Conservation (phyloP, 2,329 filamentous ascomycete genomes). For the Fusarium paranaense region DNA sequence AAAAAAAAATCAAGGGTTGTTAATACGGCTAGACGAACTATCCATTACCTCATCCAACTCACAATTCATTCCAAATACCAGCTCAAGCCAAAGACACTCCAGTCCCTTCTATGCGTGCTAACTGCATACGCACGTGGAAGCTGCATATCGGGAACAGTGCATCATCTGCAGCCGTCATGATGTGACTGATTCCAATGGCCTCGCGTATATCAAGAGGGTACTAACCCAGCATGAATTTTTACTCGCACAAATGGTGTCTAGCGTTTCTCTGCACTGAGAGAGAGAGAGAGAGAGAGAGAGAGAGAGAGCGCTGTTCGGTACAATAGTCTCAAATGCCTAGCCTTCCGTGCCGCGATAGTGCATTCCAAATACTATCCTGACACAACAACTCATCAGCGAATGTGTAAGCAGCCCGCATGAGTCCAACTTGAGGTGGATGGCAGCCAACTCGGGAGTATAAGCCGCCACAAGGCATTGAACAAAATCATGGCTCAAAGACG, state of each 20-base stretch:
- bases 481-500: neutral
- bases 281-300: neutral
- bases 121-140: constrained; percentile 17
- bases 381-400: neutral
- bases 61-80: neutral
- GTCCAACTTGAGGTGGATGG: neutral
- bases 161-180: constrained; percentile 17
- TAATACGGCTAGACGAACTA: neutral
- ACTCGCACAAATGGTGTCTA: neutral
- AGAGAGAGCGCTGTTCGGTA: neutral
- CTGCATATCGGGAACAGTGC: constrained; percentile 9
- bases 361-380: neutral
- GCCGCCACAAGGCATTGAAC: neutral
- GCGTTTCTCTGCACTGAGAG: neutral
- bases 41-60: neutral
- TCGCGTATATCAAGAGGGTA: neutral
- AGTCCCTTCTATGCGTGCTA: neutral
- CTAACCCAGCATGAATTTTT: neutral
- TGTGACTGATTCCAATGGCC: constrained; percentile 1
- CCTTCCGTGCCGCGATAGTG: neutral
- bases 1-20: neutral
- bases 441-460: neutral
- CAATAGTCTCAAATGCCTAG: neutral
- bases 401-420: constrained; percentile 10
- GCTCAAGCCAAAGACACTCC: neutral